Base-by-base conservation (phyloP, 2,329 filamentous ascomycete species). In the Sphaerulina vaccinii region DNA sequence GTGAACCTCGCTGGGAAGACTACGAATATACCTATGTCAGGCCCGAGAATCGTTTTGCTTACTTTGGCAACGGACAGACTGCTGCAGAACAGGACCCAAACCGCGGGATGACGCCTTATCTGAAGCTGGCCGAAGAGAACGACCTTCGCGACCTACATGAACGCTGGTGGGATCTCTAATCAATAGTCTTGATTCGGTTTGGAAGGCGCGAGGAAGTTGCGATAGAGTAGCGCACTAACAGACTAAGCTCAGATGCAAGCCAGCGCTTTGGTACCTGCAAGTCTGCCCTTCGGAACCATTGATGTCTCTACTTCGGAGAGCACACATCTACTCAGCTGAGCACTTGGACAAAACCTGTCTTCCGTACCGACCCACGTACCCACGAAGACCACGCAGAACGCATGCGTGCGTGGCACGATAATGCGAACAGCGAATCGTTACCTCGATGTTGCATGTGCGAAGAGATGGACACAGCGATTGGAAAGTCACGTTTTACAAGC, bases 31-130 rank as follows among this genome's bases (percentile, higher is more conserved):
- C 72, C 2, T 75, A 77, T 50, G 62, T 71, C 32, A 70, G 72
- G 36, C 65, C 65, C 0, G 69, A 67, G 54, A 80, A 80, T 61
- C 65, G 81, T 6, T 82, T 86, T 57, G 71, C 75, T 13, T 42
- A 43, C 2, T 88, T 84, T 62, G 86, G 86, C 0, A 86, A 85
- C 62, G 86, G 86, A 0, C 82, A 79, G 70, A 87, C 84, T 2
- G 72, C 61, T 48, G 79, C 78, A 55, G 86, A 89, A 66, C 59
- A 70, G 61, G 76, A 81, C 29, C 70, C 73, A 5, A 71, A 71
- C n/a, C 72, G 74, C 3, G 84, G 88, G 60, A 72, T 87, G 64
- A 86, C 83, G 9, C 72, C 78, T 8, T 87, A 88, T 73, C 66
- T 90, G 49, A 79, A 72, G 57, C 60, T 76, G 23, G 79, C 79